Percentiles rank a stretch among this genome's conserved stretches.
These are phyloP conservation scores for Blastobotrys illinoisensis DNA, from an alignment of 1,139 yeast species.

Conservation along the genomic window DNA sequence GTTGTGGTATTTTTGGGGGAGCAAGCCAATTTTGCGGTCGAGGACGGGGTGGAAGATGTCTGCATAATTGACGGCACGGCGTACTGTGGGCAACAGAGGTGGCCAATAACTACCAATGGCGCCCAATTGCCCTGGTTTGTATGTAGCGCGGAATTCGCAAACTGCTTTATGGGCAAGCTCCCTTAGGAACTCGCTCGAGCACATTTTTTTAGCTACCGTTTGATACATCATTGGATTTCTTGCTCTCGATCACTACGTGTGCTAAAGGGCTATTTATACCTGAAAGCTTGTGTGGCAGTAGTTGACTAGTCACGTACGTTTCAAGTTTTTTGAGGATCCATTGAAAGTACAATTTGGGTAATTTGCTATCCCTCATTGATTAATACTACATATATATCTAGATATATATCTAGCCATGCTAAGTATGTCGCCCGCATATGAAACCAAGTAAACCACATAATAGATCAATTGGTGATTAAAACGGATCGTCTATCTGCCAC, in stretches of 20 bases:
- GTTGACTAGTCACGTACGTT: background rate
- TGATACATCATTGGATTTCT: background rate
- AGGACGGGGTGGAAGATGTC: background rate
- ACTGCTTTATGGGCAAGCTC: background rate
- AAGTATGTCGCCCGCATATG: slow-evolving; percentile 13
- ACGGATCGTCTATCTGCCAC: slow-evolving; percentile 8
- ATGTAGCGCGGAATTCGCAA: background rate
- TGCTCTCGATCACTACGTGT: no score
- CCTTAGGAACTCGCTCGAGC: background rate
- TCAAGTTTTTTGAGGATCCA: background rate
- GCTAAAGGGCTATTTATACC: no score
- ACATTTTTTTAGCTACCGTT: background rate
- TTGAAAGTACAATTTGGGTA: background rate
- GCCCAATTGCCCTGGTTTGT: background rate
- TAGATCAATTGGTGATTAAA: slow-evolving; percentile 14
- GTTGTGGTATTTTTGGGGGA: background rate
- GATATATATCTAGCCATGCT: background rate
- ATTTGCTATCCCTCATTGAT: background rate
- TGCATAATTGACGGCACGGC: background rate
- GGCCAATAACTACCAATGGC: background rate
- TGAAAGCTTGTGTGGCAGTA: no score
- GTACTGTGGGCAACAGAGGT: background rate
- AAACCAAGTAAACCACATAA: slow-evolving; percentile 12
- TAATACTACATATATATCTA: background rate
- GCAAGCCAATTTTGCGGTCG: background rate